These are phyloP conservation scores for Cryptococcus sp. DNA, from an alignment of 1,284 basidiomycete species.

Conservation along the genomic window DNA sequence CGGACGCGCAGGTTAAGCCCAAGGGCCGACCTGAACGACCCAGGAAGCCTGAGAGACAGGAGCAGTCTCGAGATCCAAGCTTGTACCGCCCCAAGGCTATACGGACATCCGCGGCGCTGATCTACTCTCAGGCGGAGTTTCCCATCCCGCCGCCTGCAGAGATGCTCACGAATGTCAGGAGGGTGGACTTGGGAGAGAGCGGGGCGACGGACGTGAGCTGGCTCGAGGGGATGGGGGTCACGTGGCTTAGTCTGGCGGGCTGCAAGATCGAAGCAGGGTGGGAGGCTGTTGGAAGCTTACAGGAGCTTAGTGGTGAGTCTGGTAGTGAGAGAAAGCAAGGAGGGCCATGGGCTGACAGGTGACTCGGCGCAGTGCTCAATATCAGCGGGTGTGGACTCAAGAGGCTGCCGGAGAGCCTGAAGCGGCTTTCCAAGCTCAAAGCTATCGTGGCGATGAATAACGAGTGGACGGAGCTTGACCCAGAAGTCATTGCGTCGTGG, in stretches of 20 bases:
- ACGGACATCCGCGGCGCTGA: constrained; percentile 33
- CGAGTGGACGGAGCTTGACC: constrained; percentile 35
- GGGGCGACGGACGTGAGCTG: constrained; percentile 35
- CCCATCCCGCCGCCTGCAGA: constrained; percentile 32
- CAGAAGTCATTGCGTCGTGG: constrained; percentile 32
- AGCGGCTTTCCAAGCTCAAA: constrained; percentile 34
- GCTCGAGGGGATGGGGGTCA: constrained; percentile 30
- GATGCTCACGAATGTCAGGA: constrained; percentile 25
- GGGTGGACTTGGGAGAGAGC: constrained; percentile 41
- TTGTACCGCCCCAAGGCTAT: constrained; percentile 44
- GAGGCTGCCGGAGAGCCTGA: constrained; percentile 25
- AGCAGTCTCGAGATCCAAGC: constrained; percentile 25
- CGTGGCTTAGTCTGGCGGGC: constrained; percentile 42
- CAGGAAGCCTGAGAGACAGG: not conserved
- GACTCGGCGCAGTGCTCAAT: constrained; percentile 34
- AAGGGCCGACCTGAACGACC: constrained; percentile 1
- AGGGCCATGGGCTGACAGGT: not conserved
- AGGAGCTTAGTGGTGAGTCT: constrained; percentile 35
- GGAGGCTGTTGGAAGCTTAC: constrained; percentile 35
- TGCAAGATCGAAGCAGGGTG: constrained; percentile 37
- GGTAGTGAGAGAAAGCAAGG: not conserved
- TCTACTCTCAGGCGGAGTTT: constrained; percentile 34
- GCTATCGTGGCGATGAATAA: constrained; percentile 46
- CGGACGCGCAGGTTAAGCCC: not conserved
- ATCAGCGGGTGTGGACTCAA: constrained; percentile 35